Base-by-base conservation (phyloP, 2,329 filamentous ascomycete species). In the Fusarium globosum region DNA sequence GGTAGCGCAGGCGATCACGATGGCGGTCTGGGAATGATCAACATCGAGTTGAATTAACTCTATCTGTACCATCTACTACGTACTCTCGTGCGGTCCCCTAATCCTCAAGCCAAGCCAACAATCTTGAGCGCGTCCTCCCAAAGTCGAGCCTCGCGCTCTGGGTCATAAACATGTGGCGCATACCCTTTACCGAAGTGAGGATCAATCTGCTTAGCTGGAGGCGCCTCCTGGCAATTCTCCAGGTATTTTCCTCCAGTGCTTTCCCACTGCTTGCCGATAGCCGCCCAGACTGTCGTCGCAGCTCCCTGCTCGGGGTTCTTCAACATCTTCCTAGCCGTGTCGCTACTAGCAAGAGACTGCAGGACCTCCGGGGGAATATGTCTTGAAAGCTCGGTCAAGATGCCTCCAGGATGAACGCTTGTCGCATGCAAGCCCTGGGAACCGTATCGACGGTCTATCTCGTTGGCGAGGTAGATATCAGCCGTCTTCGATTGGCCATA, bases 401-500 rank as follows among this genome's bases (percentile, higher is more conserved):
- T 86, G 7, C 82, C 79, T 14, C 88, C 87, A 0, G 87, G 88
- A 61, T 88, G 84, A 11, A 79, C 62, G n/a, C 73, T 77, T 56
- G 69, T 73, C 0, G 82, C 86, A 59, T 86, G 86, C 0, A 89
- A 69, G 15, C 85, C 83, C 7, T 79, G 73, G 1, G 76, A 33
- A 4, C 83, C 85, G 69, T 87, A 89, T 1, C 81, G 82, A 3
- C 87, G 82, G 38, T 89, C 86, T 33, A 89, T 81, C 63, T 88
- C 82, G 66, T 85, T 87, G 7, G 87, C 84, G 59, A 86, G 84
- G 70, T 83, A 86, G 23, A 88, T 82, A 65, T 86, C 88, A 18
- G 88, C 87, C 1, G 83, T 82, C 72, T 90, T 90, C 56, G 82
- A 80, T 70, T 87, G 84, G 0, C 81, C 84, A 65, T 90, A 90